Percentiles rank a stretch among this genome's conserved stretches.
Evolutionary conservation across 2,329 filamentous ascomycete genomes (phyloP).

Genomic region (Lasiodiplodia sp.): DNA sequence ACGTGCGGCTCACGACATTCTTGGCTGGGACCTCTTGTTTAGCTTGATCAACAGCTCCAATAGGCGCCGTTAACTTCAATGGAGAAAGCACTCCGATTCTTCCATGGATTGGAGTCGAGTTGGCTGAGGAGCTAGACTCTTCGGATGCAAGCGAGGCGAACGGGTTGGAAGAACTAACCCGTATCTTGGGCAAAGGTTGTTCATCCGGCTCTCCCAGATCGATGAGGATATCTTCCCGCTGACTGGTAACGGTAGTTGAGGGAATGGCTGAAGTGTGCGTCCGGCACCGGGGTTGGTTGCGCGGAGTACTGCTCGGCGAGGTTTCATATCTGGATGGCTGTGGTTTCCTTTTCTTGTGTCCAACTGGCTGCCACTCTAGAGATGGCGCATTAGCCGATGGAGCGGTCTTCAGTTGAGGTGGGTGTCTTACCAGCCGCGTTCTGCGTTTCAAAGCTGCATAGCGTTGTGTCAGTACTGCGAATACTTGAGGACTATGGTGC

Average conservation of each 20-base stretch:
- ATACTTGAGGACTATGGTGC: too few species aligned
- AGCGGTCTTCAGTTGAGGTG: background rate
- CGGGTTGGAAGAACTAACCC: background rate
- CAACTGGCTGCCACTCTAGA: background rate
- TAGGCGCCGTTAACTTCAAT: background rate
- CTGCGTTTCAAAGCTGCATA: slow-evolving; percentile 1
- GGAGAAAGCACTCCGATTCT: background rate
- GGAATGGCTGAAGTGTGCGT: background rate
- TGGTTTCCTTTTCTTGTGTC: background rate
- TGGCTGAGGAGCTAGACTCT: background rate
- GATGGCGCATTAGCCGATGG: background rate
- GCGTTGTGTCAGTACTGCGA: too few species aligned
- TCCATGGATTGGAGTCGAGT: background rate
- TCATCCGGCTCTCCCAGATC: background rate
- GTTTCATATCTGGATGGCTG: background rate
- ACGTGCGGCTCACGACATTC: background rate
- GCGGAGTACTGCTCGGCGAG: background rate
- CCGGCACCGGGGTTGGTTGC: background rate
- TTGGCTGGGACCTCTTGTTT: background rate
- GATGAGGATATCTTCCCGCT: background rate
- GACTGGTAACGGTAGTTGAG: background rate
- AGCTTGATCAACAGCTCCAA: background rate
- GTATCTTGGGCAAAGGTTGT: background rate
- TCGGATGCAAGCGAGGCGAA: slow-evolving; percentile 1
- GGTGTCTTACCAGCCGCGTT: background rate